phyloP scores from a whole-genome alignment of 139 green algal genomes.

The Coelastrella sp. region DNA sequence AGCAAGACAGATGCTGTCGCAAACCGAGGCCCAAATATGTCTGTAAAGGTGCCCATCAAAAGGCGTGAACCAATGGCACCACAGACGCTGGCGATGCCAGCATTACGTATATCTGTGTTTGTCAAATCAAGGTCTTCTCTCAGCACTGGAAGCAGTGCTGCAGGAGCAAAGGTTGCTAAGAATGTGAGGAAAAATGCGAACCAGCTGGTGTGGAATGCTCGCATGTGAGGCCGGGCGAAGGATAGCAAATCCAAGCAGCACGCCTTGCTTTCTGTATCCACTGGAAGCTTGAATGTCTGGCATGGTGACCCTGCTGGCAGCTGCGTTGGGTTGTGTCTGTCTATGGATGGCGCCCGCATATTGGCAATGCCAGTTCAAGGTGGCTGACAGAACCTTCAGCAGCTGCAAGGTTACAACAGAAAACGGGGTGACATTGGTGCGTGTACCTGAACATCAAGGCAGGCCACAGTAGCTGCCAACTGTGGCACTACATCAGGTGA shows the following conservation, averaged over 20 bases:
- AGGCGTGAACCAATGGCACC: constrained; percentile 69
- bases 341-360: background rate
- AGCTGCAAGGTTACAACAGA: too few species aligned
- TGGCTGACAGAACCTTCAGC: too few species aligned
- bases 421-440: too few species aligned
- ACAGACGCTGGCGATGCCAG: constrained; percentile 65
- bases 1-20: constrained; percentile 65
- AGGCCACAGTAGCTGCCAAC: too few species aligned
- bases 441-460: too few species aligned
- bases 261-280: constrained; percentile 47
- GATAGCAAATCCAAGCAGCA: background rate
- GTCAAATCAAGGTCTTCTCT: constrained; percentile 32
- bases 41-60: constrained; percentile 74
- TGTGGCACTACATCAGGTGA: too few species aligned
- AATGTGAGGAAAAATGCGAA: constrained; percentile 73
- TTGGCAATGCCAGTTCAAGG: too few species aligned
- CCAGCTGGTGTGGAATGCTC: constrained; percentile 56
- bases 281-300: constrained; percentile 18
- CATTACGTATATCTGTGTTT: constrained; percentile 31
- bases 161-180: constrained; percentile 73
- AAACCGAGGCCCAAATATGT: constrained; percentile 76
- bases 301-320: constrained; percentile 3
- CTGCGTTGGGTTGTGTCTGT: background rate
- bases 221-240: constrained; percentile 41
- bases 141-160: constrained; percentile 68